A percentile compares a stretch with the other conserved stretches of the same genome.
Evolutionary conservation across 2,329 filamentous ascomycete genomes (phyloP).

Genomic region (Periglandula ipomoeae): DNA sequence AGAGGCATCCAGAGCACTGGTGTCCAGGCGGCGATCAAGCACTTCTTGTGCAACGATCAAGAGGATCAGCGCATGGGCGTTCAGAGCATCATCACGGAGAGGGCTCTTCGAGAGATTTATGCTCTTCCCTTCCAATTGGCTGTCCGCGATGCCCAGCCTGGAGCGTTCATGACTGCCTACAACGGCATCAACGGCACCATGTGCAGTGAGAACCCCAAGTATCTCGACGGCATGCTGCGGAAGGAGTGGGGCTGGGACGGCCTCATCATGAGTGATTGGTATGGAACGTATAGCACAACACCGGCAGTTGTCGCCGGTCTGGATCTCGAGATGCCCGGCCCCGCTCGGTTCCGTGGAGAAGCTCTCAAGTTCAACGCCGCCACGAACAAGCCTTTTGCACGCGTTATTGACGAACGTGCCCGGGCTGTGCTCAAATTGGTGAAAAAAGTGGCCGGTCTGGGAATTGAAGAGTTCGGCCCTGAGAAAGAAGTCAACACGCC

Average conservation of each 20-base stretch:
- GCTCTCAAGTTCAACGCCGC: conserved; percentile 41
- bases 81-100: conserved; percentile 43
- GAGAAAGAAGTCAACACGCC: conserved; percentile 48
- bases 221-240: conserved; percentile 42
- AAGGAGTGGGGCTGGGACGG: conserved; percentile 50
- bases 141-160: conserved; percentile 40
- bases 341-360: conserved; percentile 41
- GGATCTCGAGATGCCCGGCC: conserved; percentile 53
- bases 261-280: conserved; percentile 52
- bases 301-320: conserved; percentile 41
- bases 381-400: conserved; percentile 46
- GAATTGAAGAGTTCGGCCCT: conserved; percentile 43
- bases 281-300: conserved; percentile 45
- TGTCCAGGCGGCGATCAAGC: conserved; percentile 49
- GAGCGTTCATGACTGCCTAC: conserved; percentile 50
- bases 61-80: conserved; percentile 49
- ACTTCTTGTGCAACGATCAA: conserved; percentile 54
- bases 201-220: conserved; percentile 43
- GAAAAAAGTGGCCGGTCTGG: conserved; percentile 44
- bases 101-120: conserved; percentile 50
- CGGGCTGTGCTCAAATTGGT: conserved; percentile 50
- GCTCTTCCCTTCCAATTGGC: conserved; percentile 48
- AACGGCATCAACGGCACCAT: conserved; percentile 49
- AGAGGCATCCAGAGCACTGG: conserved; percentile 47
- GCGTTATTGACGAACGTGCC: conserved; percentile 48